Base-by-base conservation (phyloP, 495 filamentous ascomycete species). In the Annulohypoxylon bovei region DNA sequence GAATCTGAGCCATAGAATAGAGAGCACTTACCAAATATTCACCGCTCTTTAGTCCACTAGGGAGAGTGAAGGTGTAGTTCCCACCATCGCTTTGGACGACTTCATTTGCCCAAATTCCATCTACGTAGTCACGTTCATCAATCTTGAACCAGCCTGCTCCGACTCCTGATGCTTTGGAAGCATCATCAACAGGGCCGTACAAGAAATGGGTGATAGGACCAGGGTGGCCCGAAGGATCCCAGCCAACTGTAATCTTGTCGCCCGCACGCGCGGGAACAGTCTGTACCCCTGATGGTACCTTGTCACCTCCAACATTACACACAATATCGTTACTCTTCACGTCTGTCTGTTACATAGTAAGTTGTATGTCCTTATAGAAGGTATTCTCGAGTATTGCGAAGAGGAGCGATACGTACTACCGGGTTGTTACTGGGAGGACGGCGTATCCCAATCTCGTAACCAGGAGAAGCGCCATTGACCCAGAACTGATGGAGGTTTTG, bases 401-500 rank as follows among this genome's bases (percentile, higher is more conserved):
- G 16, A 5, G 12, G 8, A 16, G 23, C 1, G 20, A 12, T 8
- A 62, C 49, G 37, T 68, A 73, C 67, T 25, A 78, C 76, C 4
- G 78, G 78, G 47, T 60, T 79, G 68, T 80, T 80, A 35, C 72
- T 76, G 6, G 78, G 78, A n/a, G 78, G 67, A 28, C 76, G 76
- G 20, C 78, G 75, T 49, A 80, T 81, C 9, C 76, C 78, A 39
- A 74, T 73, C 69, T 80, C 70, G 40, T 79, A 79, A 11, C 76
- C 77, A n/a, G 77, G 77, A 42, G 67, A 73, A 35, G 69, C 74
- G 55, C 68, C 78, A 28, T 80, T 80, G 11, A 80, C 74, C 77
- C 75, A 79, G 55, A 80, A 76, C 57, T 80, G 78, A 32, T 80
- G 77, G 22, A 80, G 75, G 58, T 78, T 80, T 60, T 80, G 78